Conservation (phyloP, 1,284 basidiomycete genomes). For the Ceratobasidium sp. region DNA sequence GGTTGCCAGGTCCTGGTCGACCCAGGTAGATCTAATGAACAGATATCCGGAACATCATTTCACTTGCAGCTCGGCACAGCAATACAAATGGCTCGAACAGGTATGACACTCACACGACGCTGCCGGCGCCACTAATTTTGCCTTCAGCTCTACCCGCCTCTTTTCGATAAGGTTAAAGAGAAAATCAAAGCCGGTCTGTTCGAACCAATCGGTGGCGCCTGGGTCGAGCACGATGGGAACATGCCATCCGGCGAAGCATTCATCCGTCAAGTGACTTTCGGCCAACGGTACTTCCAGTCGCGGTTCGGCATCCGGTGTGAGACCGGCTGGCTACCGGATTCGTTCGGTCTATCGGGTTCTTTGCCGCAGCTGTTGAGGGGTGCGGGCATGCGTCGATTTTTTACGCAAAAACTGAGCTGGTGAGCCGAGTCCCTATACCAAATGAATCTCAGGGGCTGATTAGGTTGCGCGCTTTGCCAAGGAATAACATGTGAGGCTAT, state of each 20-base stretch:
- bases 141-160: slow-evolving; percentile 78
- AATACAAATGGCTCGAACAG: slow-evolving; percentile 95
- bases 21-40: slow-evolving; percentile 88
- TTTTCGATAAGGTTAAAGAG: slow-evolving; percentile 82
- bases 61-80: slow-evolving; percentile 89
- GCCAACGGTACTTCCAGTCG: slow-evolving; percentile 87
- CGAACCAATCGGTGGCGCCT: slow-evolving; percentile 82
- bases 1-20: slow-evolving; percentile 93
- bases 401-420: slow-evolving; percentile 95
- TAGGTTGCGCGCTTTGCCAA: slow-evolving; percentile 46
- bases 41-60: slow-evolving; percentile 97
- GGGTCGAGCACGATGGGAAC: slow-evolving; percentile 90
- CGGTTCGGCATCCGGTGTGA: slow-evolving; percentile 82
- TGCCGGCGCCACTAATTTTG: slow-evolving; percentile 36
- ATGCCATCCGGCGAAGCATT: slow-evolving; percentile 93
- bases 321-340: slow-evolving; percentile 87
- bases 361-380: slow-evolving; percentile 88
- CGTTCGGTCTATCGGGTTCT: slow-evolving; percentile 93
- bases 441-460: slow-evolving; percentile 13
- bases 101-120: slow-evolving; percentile 47
- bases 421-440: slow-evolving; percentile 48
- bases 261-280: slow-evolving; percentile 88
- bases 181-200: slow-evolving; percentile 83
- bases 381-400: slow-evolving; percentile 93
- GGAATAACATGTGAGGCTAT: slow-evolving; percentile 73